Evolutionary conservation across 2,329 filamentous ascomycete genomes (phyloP), one percentile per base, ranked within the genome.

Genomic region (Aspergillus fischeri): DNA sequence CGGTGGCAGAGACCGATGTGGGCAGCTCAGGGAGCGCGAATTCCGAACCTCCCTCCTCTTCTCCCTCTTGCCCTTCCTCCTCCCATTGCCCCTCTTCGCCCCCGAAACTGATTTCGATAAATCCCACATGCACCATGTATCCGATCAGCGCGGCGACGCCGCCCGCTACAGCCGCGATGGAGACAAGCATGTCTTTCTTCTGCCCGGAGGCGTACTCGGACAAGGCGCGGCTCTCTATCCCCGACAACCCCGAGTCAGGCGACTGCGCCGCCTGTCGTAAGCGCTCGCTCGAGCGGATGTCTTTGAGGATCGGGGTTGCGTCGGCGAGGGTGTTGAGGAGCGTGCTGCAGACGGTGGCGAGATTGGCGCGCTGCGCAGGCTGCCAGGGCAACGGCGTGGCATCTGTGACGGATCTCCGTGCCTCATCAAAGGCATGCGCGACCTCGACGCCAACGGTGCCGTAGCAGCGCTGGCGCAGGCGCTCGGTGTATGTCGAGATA

Each of bases 401-500:
- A 68, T 49, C 59, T 54, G 10, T 59, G 48, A 20, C 45, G 4
- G 29, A 17, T 28, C 27, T n/a, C 35, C 14, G 10, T 11, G 28
- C 2, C 20, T 44, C 44, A 6, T 47, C 44, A 25, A 67, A 68
- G 2, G 69, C 67, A 47, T 69, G 61, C 3, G 63, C 55, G 14
- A 68, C 53, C 17, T 63, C 58, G 24, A 68, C 59, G 10, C 60
- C 52, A 5, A 24, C 54, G 3, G 57, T 59, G 3, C 77, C 78
- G 60, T 77, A 80, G 47, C 75, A 73, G 32, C 64, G 60, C 5
- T 60, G 56, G 28, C 70, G 66, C 62, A 79, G 64, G 28, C 73
- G 72, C 50, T 78, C 70, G 3, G 77, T 75, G 70, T 80, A 84
- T 6, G 60, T 64, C 28, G 75, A 73, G 28, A 84, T 60, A 6